Conservation (phyloP, 129 eudicot genomes). For the Escallonia herrerae region DNA sequence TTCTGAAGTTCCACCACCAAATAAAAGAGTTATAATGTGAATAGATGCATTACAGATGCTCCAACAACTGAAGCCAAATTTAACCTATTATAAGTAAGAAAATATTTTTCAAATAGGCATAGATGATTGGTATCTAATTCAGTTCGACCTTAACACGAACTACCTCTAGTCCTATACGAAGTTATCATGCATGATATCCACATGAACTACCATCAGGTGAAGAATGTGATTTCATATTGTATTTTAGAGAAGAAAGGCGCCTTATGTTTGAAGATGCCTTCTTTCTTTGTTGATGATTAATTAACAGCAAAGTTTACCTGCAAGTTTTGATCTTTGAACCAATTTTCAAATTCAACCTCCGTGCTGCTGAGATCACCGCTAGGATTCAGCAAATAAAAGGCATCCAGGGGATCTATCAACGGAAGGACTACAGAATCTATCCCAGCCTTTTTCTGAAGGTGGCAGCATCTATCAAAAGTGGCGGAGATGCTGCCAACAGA, state of each 20-base stretch:
- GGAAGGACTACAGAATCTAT: conserved; percentile 40
- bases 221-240: too few relatives aligned
- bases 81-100: too few relatives aligned
- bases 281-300: neutral
- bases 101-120: too few relatives aligned
- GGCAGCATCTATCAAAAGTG: conserved; percentile 46
- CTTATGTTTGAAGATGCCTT: neutral
- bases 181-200: neutral
- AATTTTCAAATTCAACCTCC: conserved; percentile 59
- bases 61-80: too few relatives aligned
- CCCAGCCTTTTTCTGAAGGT: conserved; percentile 27
- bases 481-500: conserved; percentile 62
- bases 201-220: neutral
- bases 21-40: too few relatives aligned
- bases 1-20: too few relatives aligned
- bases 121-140: neutral
- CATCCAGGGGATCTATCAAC: conserved; percentile 85
- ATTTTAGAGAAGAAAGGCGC: too few relatives aligned
- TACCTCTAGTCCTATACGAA: neutral
- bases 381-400: conserved; percentile 85
- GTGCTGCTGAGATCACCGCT: conserved; percentile 84
- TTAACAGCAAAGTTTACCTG: conserved; percentile 41
- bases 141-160: neutral
- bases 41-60: too few relatives aligned
- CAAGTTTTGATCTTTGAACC: conserved; percentile 70